Conservation (phyloP, 163 green algal species). For the Chlamydomonas reinhardtii region DNA sequence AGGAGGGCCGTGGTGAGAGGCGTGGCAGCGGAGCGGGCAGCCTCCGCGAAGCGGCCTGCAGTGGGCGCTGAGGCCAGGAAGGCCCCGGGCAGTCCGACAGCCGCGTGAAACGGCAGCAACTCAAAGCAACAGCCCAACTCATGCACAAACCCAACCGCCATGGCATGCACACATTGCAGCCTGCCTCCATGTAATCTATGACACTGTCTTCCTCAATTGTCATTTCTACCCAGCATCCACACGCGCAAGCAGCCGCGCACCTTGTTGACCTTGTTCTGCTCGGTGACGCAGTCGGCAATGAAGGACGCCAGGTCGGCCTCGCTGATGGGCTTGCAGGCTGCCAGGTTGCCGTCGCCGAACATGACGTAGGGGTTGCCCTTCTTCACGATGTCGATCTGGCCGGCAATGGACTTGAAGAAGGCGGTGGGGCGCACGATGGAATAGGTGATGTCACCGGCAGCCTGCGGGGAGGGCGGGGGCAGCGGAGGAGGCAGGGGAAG, state of each 20-base stretch:
- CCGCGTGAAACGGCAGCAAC: too few relatives aligned
- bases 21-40: too few relatives aligned
- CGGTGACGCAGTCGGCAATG: conserved; percentile 90
- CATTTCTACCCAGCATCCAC: too few relatives aligned
- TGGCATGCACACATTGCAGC: too few relatives aligned
- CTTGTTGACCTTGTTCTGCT: conserved; percentile 81
- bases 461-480: conserved; percentile 21
- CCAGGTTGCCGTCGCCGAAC: conserved; percentile 97
- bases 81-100: too few relatives aligned
- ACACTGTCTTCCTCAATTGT: too few relatives aligned
- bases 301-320: conserved; percentile 93
- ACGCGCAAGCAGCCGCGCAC: conserved; percentile 9
- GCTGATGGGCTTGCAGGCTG: conserved; percentile 98
- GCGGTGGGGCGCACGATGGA: conserved; percentile 97
- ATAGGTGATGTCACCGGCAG: conserved; percentile 89
- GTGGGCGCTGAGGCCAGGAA: too few relatives aligned
- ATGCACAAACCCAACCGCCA: too few relatives aligned
- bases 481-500: neutral
- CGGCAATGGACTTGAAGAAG: conserved; percentile 99
- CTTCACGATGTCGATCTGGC: conserved; percentile 95
- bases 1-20: neutral
- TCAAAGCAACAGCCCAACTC: too few relatives aligned
- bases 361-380: conserved; percentile 97
- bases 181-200: too few relatives aligned
- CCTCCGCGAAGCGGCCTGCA: too few relatives aligned